phyloP scores from a whole-genome alignment of 495 filamentous ascomycete species.

The Aspergillus biplanus region DNA sequence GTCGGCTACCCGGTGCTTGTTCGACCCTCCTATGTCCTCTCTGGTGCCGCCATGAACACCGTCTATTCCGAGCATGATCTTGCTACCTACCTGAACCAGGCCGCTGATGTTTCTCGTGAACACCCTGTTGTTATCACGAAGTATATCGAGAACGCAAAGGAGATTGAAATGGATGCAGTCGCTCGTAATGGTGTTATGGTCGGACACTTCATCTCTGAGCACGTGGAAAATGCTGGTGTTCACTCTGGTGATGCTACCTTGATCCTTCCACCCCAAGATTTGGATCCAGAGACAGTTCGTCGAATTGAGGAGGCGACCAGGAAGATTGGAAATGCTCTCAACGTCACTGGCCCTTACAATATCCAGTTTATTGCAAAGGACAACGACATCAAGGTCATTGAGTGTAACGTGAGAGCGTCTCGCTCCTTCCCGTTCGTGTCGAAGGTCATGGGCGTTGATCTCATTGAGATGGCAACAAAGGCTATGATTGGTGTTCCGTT shows the following conservation, averaged over 20 bases:
- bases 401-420: conserved; percentile 96
- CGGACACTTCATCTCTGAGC: conserved; percentile 93
- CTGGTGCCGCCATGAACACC: conserved; percentile 99
- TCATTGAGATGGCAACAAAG: conserved; percentile 99
- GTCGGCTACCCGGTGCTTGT: conserved; percentile 95
- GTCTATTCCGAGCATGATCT: conserved; percentile 90
- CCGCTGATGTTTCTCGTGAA: conserved; percentile 89
- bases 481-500: conserved; percentile 89
- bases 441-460: conserved; percentile 97
- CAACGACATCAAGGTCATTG: conserved; percentile 99
- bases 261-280: conserved; percentile 94
- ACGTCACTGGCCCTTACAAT: conserved; percentile 96
- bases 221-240: conserved; percentile 96
- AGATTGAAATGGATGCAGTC: conserved; percentile 97
- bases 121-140: conserved; percentile 99
- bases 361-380: conserved; percentile 99
- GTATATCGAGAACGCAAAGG: conserved; percentile 96
- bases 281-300: conserved; percentile 83
- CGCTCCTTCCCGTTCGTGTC: conserved; percentile 98
- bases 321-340: conserved; percentile 93
- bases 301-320: conserved; percentile 93
- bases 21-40: conserved; percentile 95
- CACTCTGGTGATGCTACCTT: conserved; percentile 98
- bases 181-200: conserved; percentile 85
- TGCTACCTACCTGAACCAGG: conserved; percentile 87